Evolutionary conservation across 2,329 filamentous ascomycete species (phyloP).

Genomic region (Lasiodiplodia sp.): DNA sequence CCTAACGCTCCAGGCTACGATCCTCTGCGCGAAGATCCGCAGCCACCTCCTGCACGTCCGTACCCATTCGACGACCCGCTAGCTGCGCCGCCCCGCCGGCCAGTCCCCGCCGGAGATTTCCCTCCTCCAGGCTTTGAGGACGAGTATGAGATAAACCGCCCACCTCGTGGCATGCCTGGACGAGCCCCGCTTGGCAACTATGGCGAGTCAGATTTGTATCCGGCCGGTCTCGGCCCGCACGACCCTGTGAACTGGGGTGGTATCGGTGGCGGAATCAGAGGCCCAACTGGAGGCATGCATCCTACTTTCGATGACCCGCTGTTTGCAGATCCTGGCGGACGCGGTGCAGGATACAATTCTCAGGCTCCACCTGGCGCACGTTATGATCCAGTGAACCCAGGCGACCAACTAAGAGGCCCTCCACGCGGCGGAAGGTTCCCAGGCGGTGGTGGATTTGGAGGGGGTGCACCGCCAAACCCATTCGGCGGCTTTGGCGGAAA

Average conservation of each 20-base stretch:
- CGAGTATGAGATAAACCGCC: constrained; percentile 81
- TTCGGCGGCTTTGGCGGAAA: constrained; percentile 67
- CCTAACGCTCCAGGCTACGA: constrained; percentile 49
- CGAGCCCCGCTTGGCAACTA: constrained; percentile 69
- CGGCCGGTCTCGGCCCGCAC: constrained; percentile 81
- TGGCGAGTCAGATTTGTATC: constrained; percentile 87
- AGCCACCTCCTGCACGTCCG: constrained; percentile 67
- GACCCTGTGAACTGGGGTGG: constrained; percentile 78
- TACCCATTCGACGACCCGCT: constrained; percentile 75
- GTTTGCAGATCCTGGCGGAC: constrained; percentile 68
- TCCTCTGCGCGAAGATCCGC: constrained; percentile 55
- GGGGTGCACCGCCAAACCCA: constrained; percentile 61
- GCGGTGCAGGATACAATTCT: constrained; percentile 65
- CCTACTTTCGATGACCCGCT: constrained; percentile 93
- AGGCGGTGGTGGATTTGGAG: constrained; percentile 33
- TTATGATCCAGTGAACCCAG: constrained; percentile 79
- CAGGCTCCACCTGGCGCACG: constrained; percentile 86
- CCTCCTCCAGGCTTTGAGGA: constrained; percentile 92
- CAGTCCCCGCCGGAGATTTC: constrained; percentile 75
- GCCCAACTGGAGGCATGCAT: constrained; percentile 84
- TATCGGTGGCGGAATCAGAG: constrained; percentile 63
- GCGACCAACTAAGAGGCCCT: constrained; percentile 51
- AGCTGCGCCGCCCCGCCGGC: constrained; percentile 63
- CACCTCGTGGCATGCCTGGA: constrained; percentile 62
- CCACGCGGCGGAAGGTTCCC: constrained; percentile 35